Percentiles rank a stretch among this genome's conserved stretches.
Evolutionary conservation across 352 stramenopile genomes (phyloP).

Genomic region (Peronospora farinosa): DNA sequence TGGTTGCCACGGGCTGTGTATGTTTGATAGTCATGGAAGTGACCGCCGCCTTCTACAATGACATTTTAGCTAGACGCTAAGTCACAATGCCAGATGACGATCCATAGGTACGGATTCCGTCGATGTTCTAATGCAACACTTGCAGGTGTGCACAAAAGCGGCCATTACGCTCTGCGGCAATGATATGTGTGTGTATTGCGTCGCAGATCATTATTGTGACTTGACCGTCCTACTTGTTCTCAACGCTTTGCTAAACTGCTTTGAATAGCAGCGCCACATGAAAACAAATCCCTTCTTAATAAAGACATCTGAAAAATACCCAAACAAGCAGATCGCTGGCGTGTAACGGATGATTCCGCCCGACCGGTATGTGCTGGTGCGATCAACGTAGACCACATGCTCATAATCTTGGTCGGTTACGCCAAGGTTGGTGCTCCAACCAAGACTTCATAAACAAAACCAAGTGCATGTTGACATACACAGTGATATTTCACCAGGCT

Average conservation of each 20-base stretch:
- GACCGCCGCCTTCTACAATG: conserved; percentile 1
- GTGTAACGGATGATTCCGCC: too few relatives aligned
- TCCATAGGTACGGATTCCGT: conserved; percentile 28
- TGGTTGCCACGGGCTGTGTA: conserved; percentile 9
- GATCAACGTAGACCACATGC: too few relatives aligned
- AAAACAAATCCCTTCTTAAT: too few relatives aligned
- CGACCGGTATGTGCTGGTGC: too few relatives aligned
- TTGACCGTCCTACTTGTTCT: conserved; percentile 27
- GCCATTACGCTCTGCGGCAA: conserved; percentile 57
- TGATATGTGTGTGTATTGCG: conserved; percentile 54
- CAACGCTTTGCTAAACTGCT: neutral
- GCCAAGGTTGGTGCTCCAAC: too few relatives aligned
- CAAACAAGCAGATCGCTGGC: too few relatives aligned
- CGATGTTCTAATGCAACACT: neutral
- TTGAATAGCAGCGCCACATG: neutral
- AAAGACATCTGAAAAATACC: too few relatives aligned
- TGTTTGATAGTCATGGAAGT: neutral
- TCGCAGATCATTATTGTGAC: conserved; percentile 31
- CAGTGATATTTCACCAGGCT: too few relatives aligned
- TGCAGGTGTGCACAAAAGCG: conserved; percentile 45
- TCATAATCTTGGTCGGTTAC: too few relatives aligned
- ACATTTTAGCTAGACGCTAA: conserved; percentile 1
- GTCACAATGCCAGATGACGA: conserved; percentile 23
- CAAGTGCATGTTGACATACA: too few relatives aligned
- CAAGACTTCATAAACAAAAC: too few relatives aligned